Evolutionary conservation across 129 eudicot genomes (phyloP).

Genomic region (Apium graveolens): DNA sequence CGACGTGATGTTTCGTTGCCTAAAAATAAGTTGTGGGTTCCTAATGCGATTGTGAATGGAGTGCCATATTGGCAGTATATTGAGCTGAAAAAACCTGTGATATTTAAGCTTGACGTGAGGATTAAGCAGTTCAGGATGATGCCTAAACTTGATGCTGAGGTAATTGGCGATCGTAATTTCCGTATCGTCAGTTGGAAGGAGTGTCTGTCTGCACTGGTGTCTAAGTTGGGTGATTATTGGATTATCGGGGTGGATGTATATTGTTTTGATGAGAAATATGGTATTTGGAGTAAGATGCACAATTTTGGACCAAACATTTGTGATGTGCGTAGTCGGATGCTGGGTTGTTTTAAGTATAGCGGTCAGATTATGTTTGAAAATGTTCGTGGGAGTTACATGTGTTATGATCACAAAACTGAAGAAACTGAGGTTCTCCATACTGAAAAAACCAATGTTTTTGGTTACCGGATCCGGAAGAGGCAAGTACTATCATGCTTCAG

Average conservation of each 20-base stretch:
- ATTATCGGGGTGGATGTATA: neutral
- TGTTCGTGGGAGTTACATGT: neutral
- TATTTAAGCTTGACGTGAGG: neutral
- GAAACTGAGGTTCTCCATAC: no score
- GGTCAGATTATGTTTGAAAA: neutral
- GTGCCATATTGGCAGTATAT: no score
- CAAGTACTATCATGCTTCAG: no score
- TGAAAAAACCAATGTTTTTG: no score
- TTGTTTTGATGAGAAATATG: neutral
- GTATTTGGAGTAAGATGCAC: neutral
- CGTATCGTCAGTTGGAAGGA: neutral
- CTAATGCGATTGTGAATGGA: no score
- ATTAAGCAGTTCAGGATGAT: neutral
- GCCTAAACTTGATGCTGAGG: neutral
- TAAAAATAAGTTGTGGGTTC: no score
- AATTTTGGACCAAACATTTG: neutral
- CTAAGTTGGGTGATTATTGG: neutral
- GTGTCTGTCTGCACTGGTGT: neutral
- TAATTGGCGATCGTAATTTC: neutral
- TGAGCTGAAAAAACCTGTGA: no score
- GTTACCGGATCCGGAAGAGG: no score
- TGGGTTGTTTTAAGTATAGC: neutral
- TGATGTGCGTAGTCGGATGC: neutral
- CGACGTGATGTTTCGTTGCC: no score
- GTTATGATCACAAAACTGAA: neutral